Percentiles rank a stretch among this genome's conserved stretches.
Conservation (phyloP, 208 protist genomes). For the Jaenimonas drosophilae region DNA sequence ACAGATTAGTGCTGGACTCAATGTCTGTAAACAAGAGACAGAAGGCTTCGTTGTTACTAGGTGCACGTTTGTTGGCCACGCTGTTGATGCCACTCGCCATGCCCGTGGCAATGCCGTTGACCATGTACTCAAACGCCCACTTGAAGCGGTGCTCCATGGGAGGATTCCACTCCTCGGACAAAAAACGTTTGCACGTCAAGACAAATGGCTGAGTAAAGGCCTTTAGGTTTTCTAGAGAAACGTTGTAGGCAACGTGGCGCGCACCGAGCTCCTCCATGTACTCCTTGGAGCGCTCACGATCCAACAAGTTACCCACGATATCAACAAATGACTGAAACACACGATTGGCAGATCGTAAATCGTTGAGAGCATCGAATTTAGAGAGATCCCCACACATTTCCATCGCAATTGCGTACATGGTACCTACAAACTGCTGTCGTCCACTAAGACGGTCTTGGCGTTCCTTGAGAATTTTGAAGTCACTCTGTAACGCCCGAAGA, state of each 20-base stretch:
- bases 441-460: constrained; percentile 32
- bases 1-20: constrained; percentile 68
- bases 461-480: constrained; percentile 43
- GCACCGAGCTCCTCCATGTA: constrained; percentile 50
- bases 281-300: constrained; percentile 23
- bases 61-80: constrained; percentile 25
- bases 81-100: constrained; percentile 33
- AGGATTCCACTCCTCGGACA: constrained; percentile 62
- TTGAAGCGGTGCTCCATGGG: constrained; percentile 50
- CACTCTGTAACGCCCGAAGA: constrained; percentile 31
- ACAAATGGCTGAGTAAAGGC: constrained; percentile 59
- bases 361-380: constrained; percentile 39
- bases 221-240: constrained; percentile 28
- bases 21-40: constrained; percentile 77
- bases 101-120: constrained; percentile 31
- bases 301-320: constrained; percentile 29
- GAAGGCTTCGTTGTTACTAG: constrained; percentile 28
- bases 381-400: constrained; percentile 50
- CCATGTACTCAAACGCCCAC: constrained; percentile 34
- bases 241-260: constrained; percentile 41
- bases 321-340: constrained; percentile 46
- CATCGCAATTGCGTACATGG: constrained; percentile 64
- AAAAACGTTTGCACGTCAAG: constrained; percentile 54
- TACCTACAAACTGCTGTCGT: constrained; percentile 39
- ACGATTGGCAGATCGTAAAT: constrained; percentile 27